Base-by-base conservation (phyloP, 2,329 filamentous ascomycete species). In the Purpureocillium lavendulum region DNA sequence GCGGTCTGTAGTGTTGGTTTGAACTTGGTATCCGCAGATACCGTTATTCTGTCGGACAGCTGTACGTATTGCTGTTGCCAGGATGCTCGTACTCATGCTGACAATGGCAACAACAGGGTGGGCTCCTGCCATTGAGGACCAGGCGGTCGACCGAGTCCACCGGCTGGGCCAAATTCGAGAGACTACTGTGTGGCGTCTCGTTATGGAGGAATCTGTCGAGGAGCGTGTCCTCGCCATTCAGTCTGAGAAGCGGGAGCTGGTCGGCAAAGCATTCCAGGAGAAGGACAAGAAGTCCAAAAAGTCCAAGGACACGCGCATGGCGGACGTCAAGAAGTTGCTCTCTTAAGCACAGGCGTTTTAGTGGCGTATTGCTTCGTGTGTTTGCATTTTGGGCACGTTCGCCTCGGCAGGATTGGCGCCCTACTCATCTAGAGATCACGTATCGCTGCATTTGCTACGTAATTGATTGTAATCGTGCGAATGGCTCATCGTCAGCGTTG, bases 61-160 rank as follows among this genome's bases (percentile, higher is more conserved):
- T 95, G 73, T 71, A 56, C 57, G 68, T 59, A 26, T 30, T 30
- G 11, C 29, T 14, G 29, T 6, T 6, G 11, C 12, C 5, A 30
- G 13, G 7, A 12, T 12, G 13, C 11, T 30, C 10, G 29, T 7
- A 12, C 29, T 4, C 7, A 7, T 6, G 11, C 29, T 12, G 15
- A 41, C 44, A 14, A 44, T 40, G 15, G 13, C 24, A 35, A n/a
- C 24, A 35, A 6, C 31, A 64, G 69, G 87, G 88, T 95, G 88
- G 84, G 87, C 88, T 2, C 88, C 88, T 0, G 87, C 87, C 1
- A 92, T 95, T 40, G 88, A 95, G 59, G 87, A 94, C 49, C 88
- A 95, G 57, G 89, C 89, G 4, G 74, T 94, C 3, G 88, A 95
- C 55, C 82, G 88, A 4, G 87, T 95, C 7, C 86, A 95, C 56